phyloP scores from a whole-genome alignment of 805 yeast species.

The Candida railenensis region DNA sequence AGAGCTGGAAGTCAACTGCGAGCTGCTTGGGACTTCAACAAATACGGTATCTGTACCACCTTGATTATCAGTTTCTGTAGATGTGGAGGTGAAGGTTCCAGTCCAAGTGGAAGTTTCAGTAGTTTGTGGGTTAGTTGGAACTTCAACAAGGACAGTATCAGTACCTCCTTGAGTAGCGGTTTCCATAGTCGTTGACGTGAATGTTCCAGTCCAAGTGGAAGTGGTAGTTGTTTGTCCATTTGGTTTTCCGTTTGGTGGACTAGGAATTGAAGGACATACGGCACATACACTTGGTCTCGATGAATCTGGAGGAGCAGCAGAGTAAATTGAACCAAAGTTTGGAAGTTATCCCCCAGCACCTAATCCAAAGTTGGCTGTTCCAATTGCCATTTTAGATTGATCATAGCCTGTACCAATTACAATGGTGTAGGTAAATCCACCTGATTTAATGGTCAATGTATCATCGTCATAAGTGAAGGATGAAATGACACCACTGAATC shows the following conservation, averaged over 20 bases:
- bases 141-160: constrained; percentile 9
- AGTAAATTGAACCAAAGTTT: not conserved
- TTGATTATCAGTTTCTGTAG: constrained; percentile 3
- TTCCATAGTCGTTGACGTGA: constrained; percentile 2
- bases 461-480: constrained; percentile 5
- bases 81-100: constrained; percentile 5
- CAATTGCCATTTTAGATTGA: not conserved
- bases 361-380: not conserved
- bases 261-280: not conserved
- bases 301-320: not conserved
- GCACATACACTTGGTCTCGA: not conserved
- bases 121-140: constrained; percentile 8
- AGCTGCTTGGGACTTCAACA: constrained; percentile 6
- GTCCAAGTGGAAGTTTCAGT: constrained; percentile 10
- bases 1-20: not conserved
- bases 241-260: not conserved
- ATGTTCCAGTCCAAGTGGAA: constrained; percentile 9
- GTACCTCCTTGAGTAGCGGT: constrained; percentile 2
- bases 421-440: not conserved
- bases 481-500: constrained; percentile 16
- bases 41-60: constrained; percentile 9
- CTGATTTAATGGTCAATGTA: not conserved
- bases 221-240: not conserved
- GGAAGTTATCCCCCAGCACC: not conserved
- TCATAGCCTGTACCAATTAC: not conserved